Percentiles rank a stretch among this genome's conserved stretches.
Conservation (phyloP, 169 alveolate genomes). For the Cryptosporidium sp. region DNA sequence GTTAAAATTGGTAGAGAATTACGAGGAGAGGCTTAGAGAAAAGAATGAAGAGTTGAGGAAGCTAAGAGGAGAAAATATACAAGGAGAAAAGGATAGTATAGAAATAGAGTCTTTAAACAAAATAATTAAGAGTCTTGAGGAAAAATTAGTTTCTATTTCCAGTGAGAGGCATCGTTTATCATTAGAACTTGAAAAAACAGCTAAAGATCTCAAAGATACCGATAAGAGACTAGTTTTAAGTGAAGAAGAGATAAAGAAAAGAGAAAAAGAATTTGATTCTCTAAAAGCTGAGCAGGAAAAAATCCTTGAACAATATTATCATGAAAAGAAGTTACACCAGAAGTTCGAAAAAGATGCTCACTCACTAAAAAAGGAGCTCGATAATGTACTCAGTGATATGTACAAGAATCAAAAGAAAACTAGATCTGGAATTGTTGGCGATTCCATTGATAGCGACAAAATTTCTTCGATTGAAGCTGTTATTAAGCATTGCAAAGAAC, state of each 20-base stretch:
- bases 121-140: slow-evolving; percentile 19
- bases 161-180: slow-evolving; percentile 8
- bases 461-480: slow-evolving; percentile 34
- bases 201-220: neutral
- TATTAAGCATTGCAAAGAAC: slow-evolving; percentile 50
- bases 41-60: slow-evolving; percentile 24
- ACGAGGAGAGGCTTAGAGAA: slow-evolving; percentile 42
- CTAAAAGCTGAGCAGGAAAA: slow-evolving; percentile 11
- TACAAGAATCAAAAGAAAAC: slow-evolving; percentile 41
- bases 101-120: slow-evolving; percentile 20
- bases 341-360: slow-evolving; percentile 55
- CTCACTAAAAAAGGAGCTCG: slow-evolving; percentile 41
- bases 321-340: slow-evolving; percentile 32
- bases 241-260: neutral
- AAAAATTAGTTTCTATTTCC: neutral
- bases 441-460: slow-evolving; percentile 18
- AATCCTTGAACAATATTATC: slow-evolving; percentile 16
- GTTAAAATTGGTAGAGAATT: slow-evolving; percentile 9
- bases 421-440: slow-evolving; percentile 27
- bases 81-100: neutral
- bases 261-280: neutral
- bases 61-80: neutral
- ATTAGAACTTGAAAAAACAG: slow-evolving; percentile 16
- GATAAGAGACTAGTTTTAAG: neutral
- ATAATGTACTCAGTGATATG: slow-evolving; percentile 55